Percentiles rank a stretch among this genome's conserved stretches.
Conservation (phyloP, 2,329 filamentous ascomycete species). For the Alternaria triticina region DNA sequence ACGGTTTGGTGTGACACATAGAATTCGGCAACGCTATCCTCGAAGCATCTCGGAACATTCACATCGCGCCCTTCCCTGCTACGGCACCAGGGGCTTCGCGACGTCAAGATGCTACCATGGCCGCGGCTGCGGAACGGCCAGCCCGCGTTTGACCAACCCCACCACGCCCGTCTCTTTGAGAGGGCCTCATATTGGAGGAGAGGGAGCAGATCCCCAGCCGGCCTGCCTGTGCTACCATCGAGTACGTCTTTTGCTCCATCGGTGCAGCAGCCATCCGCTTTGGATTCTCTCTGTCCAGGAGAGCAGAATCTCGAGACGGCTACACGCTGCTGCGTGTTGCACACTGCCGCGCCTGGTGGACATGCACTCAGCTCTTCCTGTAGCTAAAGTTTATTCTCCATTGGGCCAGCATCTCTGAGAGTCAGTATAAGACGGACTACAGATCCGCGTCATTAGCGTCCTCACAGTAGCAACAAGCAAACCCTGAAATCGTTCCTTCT, state of each 20-base stretch:
- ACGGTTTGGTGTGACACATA: conserved; percentile 39
- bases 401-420: conserved; percentile 20
- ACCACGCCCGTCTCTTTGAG: conserved; percentile 35
- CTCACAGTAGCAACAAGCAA: conserved; percentile 30
- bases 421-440: conserved; percentile 45
- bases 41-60: conserved; percentile 31
- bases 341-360: conserved; percentile 33
- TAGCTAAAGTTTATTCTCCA: conserved; percentile 32
- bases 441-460: conserved; percentile 39
- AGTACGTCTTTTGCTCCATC: conserved; percentile 45
- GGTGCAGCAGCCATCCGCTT: conserved; percentile 39
- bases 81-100: conserved; percentile 44
- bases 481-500: conserved; percentile 21
- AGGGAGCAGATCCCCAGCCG: conserved; percentile 35
- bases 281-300: conserved; percentile 31
- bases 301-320: conserved; percentile 30
- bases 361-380: conserved; percentile 28
- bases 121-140: conserved; percentile 52
- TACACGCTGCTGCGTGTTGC: conserved; percentile 35
- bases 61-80: conserved; percentile 27
- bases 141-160: conserved; percentile 49
- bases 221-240: conserved; percentile 38
- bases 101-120: conserved; percentile 51
- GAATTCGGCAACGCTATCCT: conserved; percentile 25
- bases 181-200: conserved; percentile 27